Percentiles rank a stretch among this genome's conserved stretches.
phyloP scores from a whole-genome alignment of 192 early-diverging fungal genomes.

The Dimargaris cristalligena region DNA sequence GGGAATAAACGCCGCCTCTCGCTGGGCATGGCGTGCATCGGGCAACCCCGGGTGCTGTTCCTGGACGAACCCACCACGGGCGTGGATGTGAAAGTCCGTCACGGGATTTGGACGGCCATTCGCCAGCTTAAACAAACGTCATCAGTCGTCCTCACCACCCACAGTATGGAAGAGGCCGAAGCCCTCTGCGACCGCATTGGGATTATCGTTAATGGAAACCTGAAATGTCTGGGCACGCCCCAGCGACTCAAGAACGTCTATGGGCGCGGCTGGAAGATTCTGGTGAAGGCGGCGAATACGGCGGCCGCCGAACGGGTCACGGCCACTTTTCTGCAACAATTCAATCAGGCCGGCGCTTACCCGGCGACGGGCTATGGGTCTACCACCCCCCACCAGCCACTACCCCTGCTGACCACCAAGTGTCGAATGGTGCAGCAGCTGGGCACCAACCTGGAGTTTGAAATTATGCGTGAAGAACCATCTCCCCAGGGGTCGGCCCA shows the following conservation, averaged over 20 bases:
- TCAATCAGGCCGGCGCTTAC: too few relatives aligned
- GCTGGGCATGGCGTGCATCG: constrained; percentile 58
- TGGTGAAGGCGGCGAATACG: constrained; percentile 16
- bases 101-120: constrained; percentile 33
- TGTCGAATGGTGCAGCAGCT: constrained; percentile 19
- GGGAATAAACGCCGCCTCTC: constrained; percentile 60
- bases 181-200: constrained; percentile 29
- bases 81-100: constrained; percentile 29
- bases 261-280: constrained; percentile 28
- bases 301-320: background rate
- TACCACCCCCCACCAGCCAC: constrained; percentile 12
- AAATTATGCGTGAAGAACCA: constrained; percentile 18
- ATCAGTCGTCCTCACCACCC: constrained; percentile 23
- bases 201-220: constrained; percentile 28
- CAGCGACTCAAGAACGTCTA: constrained; percentile 32
- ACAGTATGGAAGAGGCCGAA: constrained; percentile 29
- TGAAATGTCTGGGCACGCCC: constrained; percentile 26
- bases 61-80: constrained; percentile 68
- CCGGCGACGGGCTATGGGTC: too few relatives aligned
- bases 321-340: background rate
- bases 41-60: constrained; percentile 49
- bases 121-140: constrained; percentile 20
- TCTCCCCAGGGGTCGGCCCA: too few relatives aligned
- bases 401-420: constrained; percentile 10
- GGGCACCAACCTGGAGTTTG: constrained; percentile 23